These are phyloP conservation scores for Talaromyces stipitatus DNA, from an alignment of 495 filamentous ascomycete species.

Conservation along the genomic window DNA sequence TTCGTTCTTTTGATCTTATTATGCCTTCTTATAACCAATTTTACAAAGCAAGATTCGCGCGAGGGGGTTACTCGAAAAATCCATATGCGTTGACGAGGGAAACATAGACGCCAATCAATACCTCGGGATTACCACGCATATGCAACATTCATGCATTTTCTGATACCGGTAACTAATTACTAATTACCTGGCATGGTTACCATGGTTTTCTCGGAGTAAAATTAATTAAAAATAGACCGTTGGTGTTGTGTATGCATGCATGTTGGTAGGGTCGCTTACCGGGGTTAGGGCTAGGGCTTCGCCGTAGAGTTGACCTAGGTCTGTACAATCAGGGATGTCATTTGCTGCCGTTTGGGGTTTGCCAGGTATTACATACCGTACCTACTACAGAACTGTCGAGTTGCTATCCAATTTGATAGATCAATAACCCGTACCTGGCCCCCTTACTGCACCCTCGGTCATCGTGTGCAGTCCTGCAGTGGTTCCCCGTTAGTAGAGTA, in stretches of 20 bases:
- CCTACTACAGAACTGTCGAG: not conserved
- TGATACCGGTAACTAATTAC: not conserved
- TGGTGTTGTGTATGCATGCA: not conserved
- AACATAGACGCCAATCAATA: not conserved
- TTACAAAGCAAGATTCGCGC: too few species aligned
- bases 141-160: not conserved
- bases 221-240: not conserved
- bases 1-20: not conserved
- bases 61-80: not conserved
- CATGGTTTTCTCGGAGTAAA: too few species aligned
- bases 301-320: not conserved
- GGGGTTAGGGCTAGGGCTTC: not conserved
- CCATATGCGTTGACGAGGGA: not conserved
- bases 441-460: not conserved
- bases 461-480: too few species aligned
- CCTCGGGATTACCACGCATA: not conserved
- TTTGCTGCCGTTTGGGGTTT: too few species aligned
- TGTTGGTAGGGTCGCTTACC: not conserved
- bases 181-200: not conserved
- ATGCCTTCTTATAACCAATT: too few species aligned
- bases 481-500: too few species aligned
- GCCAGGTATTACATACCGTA: not conserved
- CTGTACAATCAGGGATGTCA: not conserved
- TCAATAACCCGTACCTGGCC: not conserved
- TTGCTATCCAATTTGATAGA: not conserved